Conservation (phyloP, 208 protist genomes). For the Phytomonas francai region DNA sequence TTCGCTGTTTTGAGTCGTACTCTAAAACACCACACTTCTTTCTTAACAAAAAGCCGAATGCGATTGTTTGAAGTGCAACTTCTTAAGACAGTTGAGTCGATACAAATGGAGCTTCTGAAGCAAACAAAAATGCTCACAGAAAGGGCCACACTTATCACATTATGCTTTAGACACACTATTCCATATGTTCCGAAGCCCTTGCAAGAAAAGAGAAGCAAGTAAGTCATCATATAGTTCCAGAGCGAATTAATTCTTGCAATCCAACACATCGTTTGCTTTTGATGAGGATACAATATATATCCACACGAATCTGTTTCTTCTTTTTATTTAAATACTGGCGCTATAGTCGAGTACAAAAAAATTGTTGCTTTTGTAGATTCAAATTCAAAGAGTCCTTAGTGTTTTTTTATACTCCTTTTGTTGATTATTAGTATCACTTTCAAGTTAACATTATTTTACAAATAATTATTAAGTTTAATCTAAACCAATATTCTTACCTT, state of each 20-base stretch:
- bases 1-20: conserved; percentile 16
- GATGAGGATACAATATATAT: neutral
- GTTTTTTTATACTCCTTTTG: conserved; percentile 13
- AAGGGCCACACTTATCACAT: conserved; percentile 25
- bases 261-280: neutral
- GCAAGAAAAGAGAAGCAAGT: conserved; percentile 12
- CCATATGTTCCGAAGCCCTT: conserved; percentile 18
- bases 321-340: neutral
- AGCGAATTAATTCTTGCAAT: neutral
- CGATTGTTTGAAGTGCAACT: conserved; percentile 36
- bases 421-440: conserved; percentile 5
- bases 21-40: neutral
- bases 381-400: conserved; percentile 5
- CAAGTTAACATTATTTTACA: neutral
- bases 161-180: conserved; percentile 32
- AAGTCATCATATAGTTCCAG: conserved; percentile 13
- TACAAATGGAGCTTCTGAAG: conserved; percentile 39
- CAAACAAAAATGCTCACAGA: conserved; percentile 29
- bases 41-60: conserved; percentile 1
- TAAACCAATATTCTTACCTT: conserved; percentile 7
- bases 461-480: neutral
- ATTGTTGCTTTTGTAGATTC: conserved; percentile 14
- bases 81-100: conserved; percentile 23
- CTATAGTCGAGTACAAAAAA: neutral
- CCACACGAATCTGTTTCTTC: conserved; percentile 11